phyloP scores from a whole-genome alignment of 176 grass and related monocot species.

The Triticum urartu region DNA sequence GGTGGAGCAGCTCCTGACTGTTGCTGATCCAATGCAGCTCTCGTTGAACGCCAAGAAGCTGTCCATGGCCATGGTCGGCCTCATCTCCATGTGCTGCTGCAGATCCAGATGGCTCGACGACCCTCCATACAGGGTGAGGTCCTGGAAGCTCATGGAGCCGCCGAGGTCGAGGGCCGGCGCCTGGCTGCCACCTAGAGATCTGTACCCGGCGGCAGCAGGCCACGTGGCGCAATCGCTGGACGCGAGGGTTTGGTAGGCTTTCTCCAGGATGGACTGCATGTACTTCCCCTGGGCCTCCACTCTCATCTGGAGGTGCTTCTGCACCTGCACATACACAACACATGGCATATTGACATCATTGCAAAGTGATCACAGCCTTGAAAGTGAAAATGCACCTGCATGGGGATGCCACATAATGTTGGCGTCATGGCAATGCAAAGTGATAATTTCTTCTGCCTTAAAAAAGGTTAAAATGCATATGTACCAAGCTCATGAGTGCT shows the following conservation, averaged over 20 bases:
- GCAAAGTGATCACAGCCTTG: neutral
- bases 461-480: slow-evolving; percentile 35
- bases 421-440: slow-evolving; percentile 27
- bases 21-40: slow-evolving; percentile 25
- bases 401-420: neutral
- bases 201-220: slow-evolving; percentile 35
- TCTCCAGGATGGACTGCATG: slow-evolving; percentile 96
- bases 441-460: slow-evolving; percentile 3
- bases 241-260: slow-evolving; percentile 66
- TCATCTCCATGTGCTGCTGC: slow-evolving; percentile 57
- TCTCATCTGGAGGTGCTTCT: slow-evolving; percentile 94
- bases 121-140: slow-evolving; percentile 65
- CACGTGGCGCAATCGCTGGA: slow-evolving; percentile 40
- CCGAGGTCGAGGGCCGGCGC: slow-evolving; percentile 33
- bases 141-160: slow-evolving; percentile 64
- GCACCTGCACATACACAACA: slow-evolving; percentile 47
- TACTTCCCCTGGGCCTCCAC: slow-evolving; percentile 95
- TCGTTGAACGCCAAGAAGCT: slow-evolving; percentile 49
- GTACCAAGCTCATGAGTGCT: slow-evolving; percentile 32
- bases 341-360: neutral
- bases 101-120: slow-evolving; percentile 58
- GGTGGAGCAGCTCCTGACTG: slow-evolving; percentile 43
- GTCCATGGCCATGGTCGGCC: slow-evolving; percentile 58
- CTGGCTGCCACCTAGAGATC: slow-evolving; percentile 53
- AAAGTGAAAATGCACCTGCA: slow-evolving; percentile 50